These are phyloP conservation scores for Xylaria sp. DNA, from an alignment of 2,329 filamentous ascomycete species.

Conservation along the genomic window DNA sequence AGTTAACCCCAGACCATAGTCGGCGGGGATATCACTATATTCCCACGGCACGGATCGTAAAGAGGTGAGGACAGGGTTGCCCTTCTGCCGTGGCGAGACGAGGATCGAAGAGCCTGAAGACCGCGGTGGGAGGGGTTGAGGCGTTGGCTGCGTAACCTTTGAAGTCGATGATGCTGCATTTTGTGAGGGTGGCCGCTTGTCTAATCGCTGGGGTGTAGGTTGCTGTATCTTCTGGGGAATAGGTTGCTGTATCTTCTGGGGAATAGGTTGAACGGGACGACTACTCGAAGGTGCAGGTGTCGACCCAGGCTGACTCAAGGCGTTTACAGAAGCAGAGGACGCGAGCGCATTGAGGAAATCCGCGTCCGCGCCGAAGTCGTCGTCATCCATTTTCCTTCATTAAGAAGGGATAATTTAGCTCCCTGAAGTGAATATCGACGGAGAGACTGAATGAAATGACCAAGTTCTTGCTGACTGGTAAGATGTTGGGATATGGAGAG, in stretches of 20 bases:
- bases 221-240: constrained; percentile 42
- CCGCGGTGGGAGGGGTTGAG: constrained; percentile 69
- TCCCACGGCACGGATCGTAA: constrained; percentile 87
- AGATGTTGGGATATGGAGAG: too few species aligned
- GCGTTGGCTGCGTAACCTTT: constrained; percentile 78
- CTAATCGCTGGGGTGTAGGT: constrained; percentile 50
- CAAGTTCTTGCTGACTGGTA: too few species aligned
- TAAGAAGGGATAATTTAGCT: neutral
- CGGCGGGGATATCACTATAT: constrained; percentile 92
- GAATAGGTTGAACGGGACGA: constrained; percentile 35
- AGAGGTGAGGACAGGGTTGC: constrained; percentile 83
- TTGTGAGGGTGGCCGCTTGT: constrained; percentile 41
- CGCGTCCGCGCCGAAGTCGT: constrained; percentile 43
- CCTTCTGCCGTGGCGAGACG: constrained; percentile 88
- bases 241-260: constrained; percentile 42
- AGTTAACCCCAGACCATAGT: constrained; percentile 81
- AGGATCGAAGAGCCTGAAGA: constrained; percentile 70
- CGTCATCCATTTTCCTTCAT: constrained; percentile 33
- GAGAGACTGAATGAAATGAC: neutral
- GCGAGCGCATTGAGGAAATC: constrained; percentile 37
- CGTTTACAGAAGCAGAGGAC: constrained; percentile 24
- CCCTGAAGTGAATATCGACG: neutral
- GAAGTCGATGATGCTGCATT: constrained; percentile 31
- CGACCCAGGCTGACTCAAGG: constrained; percentile 21
- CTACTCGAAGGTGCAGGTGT: constrained; percentile 26